Conservation (phyloP, 345 rosid species). For the Cochlearia excelsa region DNA sequence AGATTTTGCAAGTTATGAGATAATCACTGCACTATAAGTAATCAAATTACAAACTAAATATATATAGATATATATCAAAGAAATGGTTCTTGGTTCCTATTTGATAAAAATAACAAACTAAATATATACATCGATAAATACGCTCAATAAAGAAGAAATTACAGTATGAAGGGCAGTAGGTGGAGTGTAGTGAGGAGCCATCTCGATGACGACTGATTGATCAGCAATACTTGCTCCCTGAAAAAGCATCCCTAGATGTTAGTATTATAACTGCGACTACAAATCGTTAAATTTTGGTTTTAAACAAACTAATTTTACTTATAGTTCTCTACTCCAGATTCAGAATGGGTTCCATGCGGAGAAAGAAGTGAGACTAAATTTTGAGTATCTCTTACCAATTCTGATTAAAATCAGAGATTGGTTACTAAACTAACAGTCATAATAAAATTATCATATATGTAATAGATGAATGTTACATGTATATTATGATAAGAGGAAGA, state of each 20-base stretch:
- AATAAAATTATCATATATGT: no score
- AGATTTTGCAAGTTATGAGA: neutral
- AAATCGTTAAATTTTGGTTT: neutral
- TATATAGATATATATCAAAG: neutral
- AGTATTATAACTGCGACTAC: constrained; percentile 15
- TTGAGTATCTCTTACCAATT: neutral
- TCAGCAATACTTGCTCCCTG: constrained; percentile 91
- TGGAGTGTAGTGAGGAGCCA: constrained; percentile 66
- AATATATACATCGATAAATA: neutral
- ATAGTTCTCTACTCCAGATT: constrained; percentile 1
- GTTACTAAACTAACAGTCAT: no score
- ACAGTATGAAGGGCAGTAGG: constrained; percentile 48
- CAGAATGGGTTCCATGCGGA: constrained; percentile 4
- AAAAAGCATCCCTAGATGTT: constrained; percentile 8
- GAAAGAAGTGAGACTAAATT: constrained; percentile 1
- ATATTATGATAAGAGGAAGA: constrained; percentile 2
- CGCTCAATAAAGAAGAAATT: constrained; percentile 33
- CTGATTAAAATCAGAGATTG: no score
- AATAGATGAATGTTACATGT: no score
- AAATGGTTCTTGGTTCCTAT: neutral
- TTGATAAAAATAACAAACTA: neutral
- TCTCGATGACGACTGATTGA: constrained; percentile 57
- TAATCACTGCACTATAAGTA: no score
- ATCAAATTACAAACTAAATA: no score
- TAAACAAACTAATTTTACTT: constrained; percentile 1